Evolutionary conservation across 2,329 filamentous ascomycete species (phyloP), one percentile per base, ranked within the genome.

Genomic region (Fusarium hainanense): DNA sequence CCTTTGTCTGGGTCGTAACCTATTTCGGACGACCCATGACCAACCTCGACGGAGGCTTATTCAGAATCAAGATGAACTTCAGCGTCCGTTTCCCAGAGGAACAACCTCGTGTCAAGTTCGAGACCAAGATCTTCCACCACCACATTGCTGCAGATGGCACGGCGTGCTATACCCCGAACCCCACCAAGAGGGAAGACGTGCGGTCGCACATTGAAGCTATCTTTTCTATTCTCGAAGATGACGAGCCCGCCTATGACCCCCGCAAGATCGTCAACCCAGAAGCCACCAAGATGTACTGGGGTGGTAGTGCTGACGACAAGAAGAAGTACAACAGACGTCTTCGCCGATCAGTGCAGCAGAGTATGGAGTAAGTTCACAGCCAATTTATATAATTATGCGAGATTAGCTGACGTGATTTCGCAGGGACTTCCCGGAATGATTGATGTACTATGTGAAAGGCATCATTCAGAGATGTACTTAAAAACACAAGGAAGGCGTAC

Each of bases 1-100:
- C 95, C 0, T 98, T 98, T 76, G 85, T 95, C 21, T 98, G 96
- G 96, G 80, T 87, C 21, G 79, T 98, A 63, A 96, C 93, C 3
- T 94, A 97, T 77, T 97, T 98, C 77, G 96, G 96, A 27, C 88
- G 91, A 57, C 93, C 94, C 1, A 97, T 96, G 91, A 97, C 94
- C 8, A 94, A 97, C 72, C 87, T 98, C 3, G 95, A 98, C 73
- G 95, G 94, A 18, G 94, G 95, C 3, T 87, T 98, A 65, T 95
- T 98, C 82, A 89, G 88, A 65, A 91, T 98, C 78, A 91, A 86
- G 74, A 85, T 98, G 58, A 85, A 85, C 74, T 90, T 98, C 74
- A 97, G 93, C 74, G 90, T 93, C 8, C 88, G 89, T 8, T 98
- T 98, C 75, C 96, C 96, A 0, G 89, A 93, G 42, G 93, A 97